Evolutionary conservation across 352 stramenopile genomes (phyloP).

Genomic region (Phytophthora brassicae): DNA sequence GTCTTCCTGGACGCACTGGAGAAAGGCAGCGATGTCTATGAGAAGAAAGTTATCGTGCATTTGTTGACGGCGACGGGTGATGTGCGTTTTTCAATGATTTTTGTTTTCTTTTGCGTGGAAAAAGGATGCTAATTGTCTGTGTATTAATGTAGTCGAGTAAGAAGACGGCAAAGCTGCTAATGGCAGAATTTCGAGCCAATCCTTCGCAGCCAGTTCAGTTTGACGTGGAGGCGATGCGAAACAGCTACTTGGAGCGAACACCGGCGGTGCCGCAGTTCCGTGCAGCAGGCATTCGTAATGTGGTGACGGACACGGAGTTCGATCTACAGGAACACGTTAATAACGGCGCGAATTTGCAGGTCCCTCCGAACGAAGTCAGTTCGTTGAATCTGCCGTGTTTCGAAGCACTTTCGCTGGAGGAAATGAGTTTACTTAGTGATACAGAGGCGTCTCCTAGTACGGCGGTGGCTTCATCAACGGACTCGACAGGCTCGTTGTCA

Average conservation of each 20-base stretch:
- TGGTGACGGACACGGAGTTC: slow-evolving; percentile 79
- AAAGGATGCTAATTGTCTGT: slow-evolving; percentile 11
- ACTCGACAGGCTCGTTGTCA: slow-evolving; percentile 56
- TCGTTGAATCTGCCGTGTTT: slow-evolving; percentile 67
- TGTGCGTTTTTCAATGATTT: slow-evolving; percentile 24
- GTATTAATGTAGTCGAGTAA: slow-evolving; percentile 45
- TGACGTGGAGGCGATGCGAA: slow-evolving; percentile 66
- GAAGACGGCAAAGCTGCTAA: slow-evolving; percentile 74
- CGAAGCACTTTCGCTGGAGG: slow-evolving; percentile 71
- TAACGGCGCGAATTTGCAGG: slow-evolving; percentile 70
- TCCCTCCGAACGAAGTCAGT: slow-evolving; percentile 72
- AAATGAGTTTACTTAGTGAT: slow-evolving; percentile 61
- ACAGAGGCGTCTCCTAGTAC: slow-evolving; percentile 28
- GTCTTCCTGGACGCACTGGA: slow-evolving; percentile 86
- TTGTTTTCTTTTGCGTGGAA: neutral
- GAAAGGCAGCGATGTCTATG: slow-evolving; percentile 62
- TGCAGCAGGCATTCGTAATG: slow-evolving; percentile 72
- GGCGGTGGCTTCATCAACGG: slow-evolving; percentile 21
- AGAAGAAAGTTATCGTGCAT: slow-evolving; percentile 81
- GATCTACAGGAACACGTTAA: slow-evolving; percentile 85
- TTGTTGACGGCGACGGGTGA: slow-evolving; percentile 59
- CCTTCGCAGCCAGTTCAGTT: slow-evolving; percentile 49
- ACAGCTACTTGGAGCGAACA: slow-evolving; percentile 74
- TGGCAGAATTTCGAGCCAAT: slow-evolving; percentile 63
- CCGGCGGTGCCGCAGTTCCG: slow-evolving; percentile 78